Base-by-base conservation (phyloP, 2,329 filamentous ascomycete genomes). In the Trichoderma gracile region DNA sequence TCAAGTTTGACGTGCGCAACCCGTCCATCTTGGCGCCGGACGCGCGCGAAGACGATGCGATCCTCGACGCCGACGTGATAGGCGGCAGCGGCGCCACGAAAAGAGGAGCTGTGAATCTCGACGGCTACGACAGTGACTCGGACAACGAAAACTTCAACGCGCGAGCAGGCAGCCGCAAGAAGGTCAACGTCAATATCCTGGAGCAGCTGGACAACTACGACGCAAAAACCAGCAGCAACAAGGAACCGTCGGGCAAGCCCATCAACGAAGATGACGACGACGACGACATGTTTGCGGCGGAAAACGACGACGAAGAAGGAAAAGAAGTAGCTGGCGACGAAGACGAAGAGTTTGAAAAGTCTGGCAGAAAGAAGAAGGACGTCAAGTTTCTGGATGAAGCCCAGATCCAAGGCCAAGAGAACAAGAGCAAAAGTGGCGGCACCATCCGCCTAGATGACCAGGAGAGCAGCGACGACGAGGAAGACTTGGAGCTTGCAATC, bases 91-190 rank as follows among this genome's bases (percentile, higher is more conserved):
- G 86, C 1, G 86, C 88, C 10, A 91, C 92, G 0, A 97, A 97
- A 76, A 91, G 95, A 67, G 94, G 94, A 69, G 95, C 94, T 0
- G 91, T 99, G 63, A 97, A 98, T 73, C 87, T 99, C 46, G 95
- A 98, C 73, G 95, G 95, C 57, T 99, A 98, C 78, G 94, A 98
- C 70, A 95, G 90, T 10, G 95, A 99, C 77, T 96, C 94, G 2
- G 86, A 90, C 59, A 94, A 96, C 68, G 95, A 98, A 73, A 93
- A 91, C 50, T 96, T 97, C 75, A 86, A 95, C 70, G 85, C 84
- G 38, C 86, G 91, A 58, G 89, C 90, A 6, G 86, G 88, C 65
- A 83, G 84, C 63, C 84, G 82, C 68, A 79, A 78, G 60, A 81
- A 73, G 65, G 79, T 79, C 64, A 76, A 82, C n/a, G 80, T 84